Percentiles rank a stretch among this genome's conserved stretches.
These are phyloP conservation scores for Bodo saltans DNA, from an alignment of 78 protist species.

Conservation along the genomic window DNA sequence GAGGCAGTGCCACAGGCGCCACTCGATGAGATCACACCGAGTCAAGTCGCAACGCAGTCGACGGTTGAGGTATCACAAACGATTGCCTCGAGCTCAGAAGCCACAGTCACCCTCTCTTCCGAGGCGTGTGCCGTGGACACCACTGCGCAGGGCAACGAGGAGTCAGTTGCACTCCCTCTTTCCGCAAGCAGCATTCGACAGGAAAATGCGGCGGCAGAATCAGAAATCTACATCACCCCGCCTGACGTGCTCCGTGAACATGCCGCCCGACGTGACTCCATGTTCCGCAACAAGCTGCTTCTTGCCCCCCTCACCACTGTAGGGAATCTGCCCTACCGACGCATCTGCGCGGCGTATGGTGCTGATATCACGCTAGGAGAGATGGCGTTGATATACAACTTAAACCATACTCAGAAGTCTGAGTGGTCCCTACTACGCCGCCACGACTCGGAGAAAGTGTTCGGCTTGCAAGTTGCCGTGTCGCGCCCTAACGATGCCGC, in stretches of 20 bases:
- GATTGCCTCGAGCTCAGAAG: too few species aligned
- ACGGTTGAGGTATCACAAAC: too few species aligned
- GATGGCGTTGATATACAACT: constrained; percentile 77
- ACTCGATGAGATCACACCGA: too few species aligned
- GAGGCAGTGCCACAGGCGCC: neutral
- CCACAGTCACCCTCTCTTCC: neutral
- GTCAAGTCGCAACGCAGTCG: too few species aligned
- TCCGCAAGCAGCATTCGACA: too few species aligned
- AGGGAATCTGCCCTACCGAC: constrained; percentile 96
- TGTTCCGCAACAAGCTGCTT: constrained; percentile 64
- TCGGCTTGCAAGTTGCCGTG: constrained; percentile 90
- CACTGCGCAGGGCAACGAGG: neutral
- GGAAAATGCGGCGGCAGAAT: too few species aligned
- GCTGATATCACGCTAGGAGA: constrained; percentile 84
- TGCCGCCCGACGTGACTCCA: constrained; percentile 35
- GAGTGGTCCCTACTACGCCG: constrained; percentile 76
- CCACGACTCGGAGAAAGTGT: constrained; percentile 76
- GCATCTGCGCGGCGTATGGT: constrained; percentile 66
- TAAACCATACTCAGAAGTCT: constrained; percentile 46
- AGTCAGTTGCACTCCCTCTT: too few species aligned
- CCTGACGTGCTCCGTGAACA: too few species aligned
- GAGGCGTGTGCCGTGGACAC: neutral
- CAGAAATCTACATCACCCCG: too few species aligned
- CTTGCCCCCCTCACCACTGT: constrained; percentile 98
- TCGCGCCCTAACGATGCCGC: neutral